These are phyloP conservation scores for Candida broadrunensis DNA, from an alignment of 805 yeast genomes.

Conservation along the genomic window DNA sequence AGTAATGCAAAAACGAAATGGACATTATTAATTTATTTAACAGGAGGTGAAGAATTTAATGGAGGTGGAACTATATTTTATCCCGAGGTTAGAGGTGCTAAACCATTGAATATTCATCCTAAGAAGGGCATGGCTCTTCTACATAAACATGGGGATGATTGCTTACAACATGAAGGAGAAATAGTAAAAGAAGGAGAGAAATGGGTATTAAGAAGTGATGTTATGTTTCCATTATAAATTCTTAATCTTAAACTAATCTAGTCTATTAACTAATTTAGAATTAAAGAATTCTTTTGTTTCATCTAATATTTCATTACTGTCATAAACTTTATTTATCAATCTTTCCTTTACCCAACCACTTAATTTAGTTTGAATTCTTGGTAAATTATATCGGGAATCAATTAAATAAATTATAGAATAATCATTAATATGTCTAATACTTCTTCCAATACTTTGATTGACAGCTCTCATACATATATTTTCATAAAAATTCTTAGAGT, in stretches of 20 bases:
- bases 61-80: slow-evolving; percentile 65
- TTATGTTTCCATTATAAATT: slow-evolving; percentile 24
- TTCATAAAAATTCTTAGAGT: slow-evolving; percentile 63
- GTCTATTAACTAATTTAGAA: slow-evolving; percentile 10
- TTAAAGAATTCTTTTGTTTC: slow-evolving; percentile 27
- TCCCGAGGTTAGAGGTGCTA: slow-evolving; percentile 18
- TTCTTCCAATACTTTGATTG: slow-evolving; percentile 89
- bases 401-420: slow-evolving; percentile 72
- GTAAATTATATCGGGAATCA: slow-evolving; percentile 57
- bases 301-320: slow-evolving; percentile 11
- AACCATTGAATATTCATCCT: slow-evolving; percentile 42
- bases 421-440: slow-evolving; percentile 81
- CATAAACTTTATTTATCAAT: slow-evolving; percentile 7
- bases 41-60: slow-evolving; percentile 51
- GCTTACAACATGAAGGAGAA: slow-evolving; percentile 58
- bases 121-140: slow-evolving; percentile 53
- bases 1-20: slow-evolving; percentile 46
- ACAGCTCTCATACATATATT: slow-evolving; percentile 88
- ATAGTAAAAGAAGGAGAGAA: slow-evolving; percentile 50
- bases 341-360: slow-evolving; percentile 68
- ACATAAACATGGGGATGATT: slow-evolving; percentile 67
- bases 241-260: slow-evolving; percentile 3
- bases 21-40: slow-evolving; percentile 57
- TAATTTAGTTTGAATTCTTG: slow-evolving; percentile 52
- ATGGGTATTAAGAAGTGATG: slow-evolving; percentile 64